Percentiles rank a stretch among this genome's conserved stretches.
phyloP scores from a whole-genome alignment of 2,329 filamentous ascomycete species.

The Diplodia seriata region DNA sequence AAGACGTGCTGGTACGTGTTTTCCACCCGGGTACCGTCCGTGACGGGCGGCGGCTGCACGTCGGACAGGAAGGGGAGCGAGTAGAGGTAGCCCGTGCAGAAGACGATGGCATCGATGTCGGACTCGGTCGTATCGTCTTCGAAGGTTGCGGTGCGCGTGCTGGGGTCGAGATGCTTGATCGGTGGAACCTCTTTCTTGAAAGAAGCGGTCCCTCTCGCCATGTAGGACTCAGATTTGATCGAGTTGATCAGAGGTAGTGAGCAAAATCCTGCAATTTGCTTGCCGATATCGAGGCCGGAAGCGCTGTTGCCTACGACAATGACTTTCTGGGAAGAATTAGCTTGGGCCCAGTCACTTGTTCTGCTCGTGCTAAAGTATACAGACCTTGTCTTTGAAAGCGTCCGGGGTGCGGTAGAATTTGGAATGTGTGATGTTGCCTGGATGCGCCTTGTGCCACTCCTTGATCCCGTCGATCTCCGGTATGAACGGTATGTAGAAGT shows the following conservation, averaged over 20 bases:
- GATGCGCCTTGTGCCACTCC: constrained; percentile 50
- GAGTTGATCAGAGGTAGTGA: constrained; percentile 69
- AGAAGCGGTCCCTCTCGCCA: constrained; percentile 49
- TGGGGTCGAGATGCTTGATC: constrained; percentile 61
- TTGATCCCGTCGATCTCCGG: constrained; percentile 51
- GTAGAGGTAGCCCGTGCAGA: constrained; percentile 90
- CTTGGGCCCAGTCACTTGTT: not conserved
- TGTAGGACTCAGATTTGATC: constrained; percentile 59
- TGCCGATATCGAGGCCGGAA: constrained; percentile 82
- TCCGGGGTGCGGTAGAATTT: constrained; percentile 77
- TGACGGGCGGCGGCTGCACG: constrained; percentile 62
- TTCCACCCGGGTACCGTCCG: constrained; percentile 71
- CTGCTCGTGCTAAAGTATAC: not conserved
- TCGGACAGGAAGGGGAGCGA: constrained; percentile 73
- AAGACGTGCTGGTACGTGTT: constrained; percentile 83
- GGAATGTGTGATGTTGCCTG: constrained; percentile 60
- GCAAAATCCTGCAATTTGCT: constrained; percentile 72
- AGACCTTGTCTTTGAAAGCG: constrained; percentile 61
- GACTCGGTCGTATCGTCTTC: constrained; percentile 69
- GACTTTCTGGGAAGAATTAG: constrained; percentile 64
- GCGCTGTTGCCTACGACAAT: constrained; percentile 84
- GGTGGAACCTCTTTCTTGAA: constrained; percentile 64
- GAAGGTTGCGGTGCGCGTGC: constrained; percentile 69
- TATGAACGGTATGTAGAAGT: constrained; percentile 56
- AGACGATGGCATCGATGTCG: constrained; percentile 77